Base-by-base conservation (phyloP, 805 yeast species). In the Vanderwaltozyma polyspora region DNA sequence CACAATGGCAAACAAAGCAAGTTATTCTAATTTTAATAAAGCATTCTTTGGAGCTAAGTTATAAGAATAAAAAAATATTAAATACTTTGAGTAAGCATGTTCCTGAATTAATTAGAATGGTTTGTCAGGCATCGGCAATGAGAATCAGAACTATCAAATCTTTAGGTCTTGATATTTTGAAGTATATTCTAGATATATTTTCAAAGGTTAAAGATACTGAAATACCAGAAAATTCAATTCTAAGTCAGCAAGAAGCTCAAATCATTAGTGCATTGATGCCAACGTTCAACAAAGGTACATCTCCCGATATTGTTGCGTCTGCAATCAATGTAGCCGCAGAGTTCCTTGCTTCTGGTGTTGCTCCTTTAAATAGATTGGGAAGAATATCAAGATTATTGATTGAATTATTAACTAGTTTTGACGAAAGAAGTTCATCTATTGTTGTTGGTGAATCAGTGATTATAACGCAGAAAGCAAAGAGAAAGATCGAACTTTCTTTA, bases 201-300 rank as follows among this genome's bases (percentile, higher is more conserved):
- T 76, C 85, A 1, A 66, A 67, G 18, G 57, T 75, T 32, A 69
- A 64, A 9, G 95, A 82, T 51, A 85, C 89, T 0, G 68, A 81
- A 19, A 79, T 76, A 45, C 79, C 83, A 0, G 75, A 76, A 3
- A 70, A 71, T 12, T 71, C 89, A 0, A 66, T 86, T 8, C 60
- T 89, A 28, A 94, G 83, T 44, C 96, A 87, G 57, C 94, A 82
- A 49, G 95, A 91, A 48, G 97, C 97, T 0, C 95, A 85, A 46
- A 83, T 91, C 8, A 78, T 83, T 8, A 79, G 94, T 38, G 94
- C 97, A 0, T 65, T 89, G 36, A 71, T 85, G 32, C 95, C 96
- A 0, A 84, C 94, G 9, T 89, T 91, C 59, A 70, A 69, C 23
- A 63, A 69, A 3, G 87, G 77, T 14, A 77, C 86, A 37, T 76